Base-by-base conservation (phyloP, 2,329 filamentous ascomycete species). In the Hypoxylon sp. region DNA sequence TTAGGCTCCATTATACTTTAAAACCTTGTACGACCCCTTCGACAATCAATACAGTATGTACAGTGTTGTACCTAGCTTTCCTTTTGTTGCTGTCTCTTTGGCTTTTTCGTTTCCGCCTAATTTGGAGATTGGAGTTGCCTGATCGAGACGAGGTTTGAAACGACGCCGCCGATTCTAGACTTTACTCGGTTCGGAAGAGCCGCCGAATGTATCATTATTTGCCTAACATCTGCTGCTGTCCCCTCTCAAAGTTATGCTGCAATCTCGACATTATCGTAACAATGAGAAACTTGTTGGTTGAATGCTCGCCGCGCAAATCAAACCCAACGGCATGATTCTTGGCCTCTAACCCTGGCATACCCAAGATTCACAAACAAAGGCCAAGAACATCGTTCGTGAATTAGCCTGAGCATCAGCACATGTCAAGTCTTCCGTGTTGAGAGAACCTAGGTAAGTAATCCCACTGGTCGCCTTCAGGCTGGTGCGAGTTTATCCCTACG, bases 81-180 rank as follows among this genome's bases (percentile, higher is more conserved):
- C 31, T 5, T 44, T 19, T 9, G 24, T 35, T 31, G 50, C 52
- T 55, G 51, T 42, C 17, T 59, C 54, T 55, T 31, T 31, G 29
- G 29, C 29, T 31, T 31, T 31, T 53, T 29, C 55, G 19, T 57
- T 46, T 57, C 39, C 62, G 39, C 65, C 56, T 44, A 62, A 61
- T 64, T 56, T 57, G 66, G 62, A 59, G 39, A 63, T 59, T 55
- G 50, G 33, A 61, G 39, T 62, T 68, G 17, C 54, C 59, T 26
- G 54, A 59, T 66, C 33, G 52, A 66, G 65, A 58, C 55, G 42
- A 64, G 47, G n/a, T 29, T 66, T 66, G 68, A 70, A 70, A 70
- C 62, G 24, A 59, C 59, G 14, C 52, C 47, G 22, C 59, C 48
- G 39, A 47, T 39, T 60, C 29, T 59, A 39, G 63, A 63, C 37